phyloP scores from a whole-genome alignment of 208 protist species.

The Crithidia bombi region DNA sequence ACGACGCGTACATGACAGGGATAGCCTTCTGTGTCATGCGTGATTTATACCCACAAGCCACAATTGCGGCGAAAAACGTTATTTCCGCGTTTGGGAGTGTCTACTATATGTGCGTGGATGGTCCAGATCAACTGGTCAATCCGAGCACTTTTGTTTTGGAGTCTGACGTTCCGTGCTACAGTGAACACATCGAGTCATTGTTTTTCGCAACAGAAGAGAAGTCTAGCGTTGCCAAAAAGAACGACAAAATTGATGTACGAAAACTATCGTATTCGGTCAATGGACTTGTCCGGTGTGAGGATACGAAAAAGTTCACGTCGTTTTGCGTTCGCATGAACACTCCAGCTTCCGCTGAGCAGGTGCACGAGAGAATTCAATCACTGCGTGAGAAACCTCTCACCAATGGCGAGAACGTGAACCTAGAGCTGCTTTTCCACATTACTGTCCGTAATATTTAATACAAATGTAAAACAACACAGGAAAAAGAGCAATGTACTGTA shows the following conservation, averaged over 20 bases:
- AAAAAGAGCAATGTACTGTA: neutral
- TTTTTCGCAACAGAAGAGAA: conserved; percentile 28
- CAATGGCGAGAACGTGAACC: conserved; percentile 1
- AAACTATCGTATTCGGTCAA: conserved; percentile 25
- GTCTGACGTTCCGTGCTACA: neutral
- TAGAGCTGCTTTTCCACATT: conserved; percentile 7
- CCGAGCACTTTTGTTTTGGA: conserved; percentile 30
- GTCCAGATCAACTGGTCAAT: conserved; percentile 12
- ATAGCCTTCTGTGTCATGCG: conserved; percentile 42
- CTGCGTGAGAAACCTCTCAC: conserved; percentile 9
- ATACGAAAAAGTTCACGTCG: conserved; percentile 1
- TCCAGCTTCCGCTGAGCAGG: neutral
- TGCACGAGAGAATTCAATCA: conserved; percentile 10
- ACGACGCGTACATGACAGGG: conserved; percentile 85
- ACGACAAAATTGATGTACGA: conserved; percentile 14
- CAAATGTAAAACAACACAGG: neutral
- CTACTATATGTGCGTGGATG: conserved; percentile 34
- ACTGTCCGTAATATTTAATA: neutral
- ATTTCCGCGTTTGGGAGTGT: conserved; percentile 58
- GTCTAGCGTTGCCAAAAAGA: neutral
- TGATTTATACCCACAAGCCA: conserved; percentile 16
- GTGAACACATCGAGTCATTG: conserved; percentile 27
- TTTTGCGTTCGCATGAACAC: conserved; percentile 29
- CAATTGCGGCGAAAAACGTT: conserved; percentile 39
- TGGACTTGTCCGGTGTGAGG: neutral